Base-by-base conservation (phyloP, 2,329 filamentous ascomycete genomes). In the Ustulina deusta region DNA sequence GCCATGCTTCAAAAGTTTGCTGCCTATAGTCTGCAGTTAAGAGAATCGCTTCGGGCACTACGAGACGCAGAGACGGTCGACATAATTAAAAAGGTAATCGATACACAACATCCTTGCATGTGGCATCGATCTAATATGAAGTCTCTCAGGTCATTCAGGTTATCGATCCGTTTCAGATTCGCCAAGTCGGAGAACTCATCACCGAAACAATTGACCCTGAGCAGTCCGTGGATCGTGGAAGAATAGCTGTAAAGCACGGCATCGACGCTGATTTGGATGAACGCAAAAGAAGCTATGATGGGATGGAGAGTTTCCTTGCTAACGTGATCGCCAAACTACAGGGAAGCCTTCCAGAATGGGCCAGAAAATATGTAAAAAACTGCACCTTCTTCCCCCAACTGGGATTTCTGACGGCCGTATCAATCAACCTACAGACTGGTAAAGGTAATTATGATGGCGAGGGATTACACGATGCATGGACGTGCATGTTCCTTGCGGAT, bases 331-430 rank as follows among this genome's bases (percentile, higher is more conserved):
- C 84, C 20, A 85, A 88, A n/a, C 83, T 97, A 64, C 86, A 87
- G 0, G 78, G 80, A 15, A 83, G 85, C 1, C 82, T 96, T 22
- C 91, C 94, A 0, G 83, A 86, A 66, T 85, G 85, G 83, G 83
- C 84, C 20, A 78, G 78, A 29, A 77, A 80, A 34, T 83, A 86
- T 66, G 80, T 90, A 15, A 83, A 85, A 38, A 94, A 94, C 62
- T 97, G 97, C 69, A 91, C 96, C 20, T 97, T 96, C 77, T 91
- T 97, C 69, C 95, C 94, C 0, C 94, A 97, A 74, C 87, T 97
- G 42, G 96, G 96, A 0, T 99, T 97, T 76, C 86, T 97, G 42
- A 92, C 94, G 2, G 89, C 91, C 0, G 89, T 97, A 17, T 86
- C 86, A 1, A 79, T 90, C 3, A 87, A 93, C 72, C 81, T 84